phyloP scores from a whole-genome alignment of 768 basidiomycete species.

The Amanita muscaria region DNA sequence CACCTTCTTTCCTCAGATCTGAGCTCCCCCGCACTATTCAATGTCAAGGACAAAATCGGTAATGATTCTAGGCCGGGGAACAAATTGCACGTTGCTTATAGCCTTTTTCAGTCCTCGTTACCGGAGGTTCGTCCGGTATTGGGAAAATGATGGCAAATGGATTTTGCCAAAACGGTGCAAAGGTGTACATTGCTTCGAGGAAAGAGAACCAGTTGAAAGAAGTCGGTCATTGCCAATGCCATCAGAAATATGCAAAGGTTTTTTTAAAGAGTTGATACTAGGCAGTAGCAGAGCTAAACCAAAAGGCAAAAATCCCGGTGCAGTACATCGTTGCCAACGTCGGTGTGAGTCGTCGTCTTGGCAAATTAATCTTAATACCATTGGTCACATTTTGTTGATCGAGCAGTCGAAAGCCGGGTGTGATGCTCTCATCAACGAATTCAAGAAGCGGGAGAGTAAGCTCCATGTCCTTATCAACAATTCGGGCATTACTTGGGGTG shows the following conservation, averaged over 20 bases:
- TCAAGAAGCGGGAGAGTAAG: slow-evolving; percentile 61
- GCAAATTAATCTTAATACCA: neutral
- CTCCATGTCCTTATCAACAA: slow-evolving; percentile 83
- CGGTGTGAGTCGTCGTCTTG: slow-evolving; percentile 37
- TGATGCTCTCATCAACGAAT: slow-evolving; percentile 56
- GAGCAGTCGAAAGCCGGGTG: slow-evolving; percentile 75
- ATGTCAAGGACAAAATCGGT: slow-evolving; percentile 66
- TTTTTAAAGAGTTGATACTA: slow-evolving; percentile 14
- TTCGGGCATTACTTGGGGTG: slow-evolving; percentile 75
- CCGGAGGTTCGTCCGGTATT: slow-evolving; percentile 78
- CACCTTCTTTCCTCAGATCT: slow-evolving; percentile 35
- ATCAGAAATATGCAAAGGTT: neutral
- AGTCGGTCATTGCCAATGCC: slow-evolving; percentile 28
- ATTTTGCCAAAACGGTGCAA: slow-evolving; percentile 78
- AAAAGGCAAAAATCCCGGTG: slow-evolving; percentile 38
- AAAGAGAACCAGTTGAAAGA: slow-evolving; percentile 74
- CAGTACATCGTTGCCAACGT: slow-evolving; percentile 72
- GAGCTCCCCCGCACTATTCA: slow-evolving; percentile 45
- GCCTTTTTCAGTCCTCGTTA: slow-evolving; percentile 55
- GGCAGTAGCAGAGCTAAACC: slow-evolving; percentile 53
- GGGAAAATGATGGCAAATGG: slow-evolving; percentile 80
- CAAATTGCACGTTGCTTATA: too few relatives aligned
- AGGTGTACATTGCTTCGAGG: slow-evolving; percentile 83
- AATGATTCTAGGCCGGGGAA: too few relatives aligned
- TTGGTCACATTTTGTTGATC: neutral